These are phyloP conservation scores for Alternaria triticina DNA, from an alignment of 2,329 filamentous ascomycete genomes.

Conservation along the genomic window DNA sequence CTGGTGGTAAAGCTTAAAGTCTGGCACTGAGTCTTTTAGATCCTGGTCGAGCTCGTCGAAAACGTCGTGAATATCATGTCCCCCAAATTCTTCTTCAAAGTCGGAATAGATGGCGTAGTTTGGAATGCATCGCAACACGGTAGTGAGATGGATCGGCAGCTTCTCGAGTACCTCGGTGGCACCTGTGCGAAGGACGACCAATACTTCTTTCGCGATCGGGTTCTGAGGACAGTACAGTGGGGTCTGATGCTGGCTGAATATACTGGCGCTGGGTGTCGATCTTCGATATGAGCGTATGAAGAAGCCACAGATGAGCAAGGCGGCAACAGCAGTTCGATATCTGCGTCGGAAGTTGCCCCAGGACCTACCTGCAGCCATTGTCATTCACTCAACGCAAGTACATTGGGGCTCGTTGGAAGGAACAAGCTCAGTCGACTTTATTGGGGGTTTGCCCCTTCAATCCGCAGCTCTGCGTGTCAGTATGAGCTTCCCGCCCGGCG, in stretches of 20 bases:
- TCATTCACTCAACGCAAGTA: neutral
- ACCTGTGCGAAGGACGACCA: conserved; percentile 62
- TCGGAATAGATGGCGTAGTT: conserved; percentile 45
- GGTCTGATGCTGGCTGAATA: neutral
- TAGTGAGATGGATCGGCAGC: conserved; percentile 52
- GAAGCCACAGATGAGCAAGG: conserved; percentile 2
- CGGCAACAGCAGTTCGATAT: neutral
- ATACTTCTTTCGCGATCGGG: conserved; percentile 46
- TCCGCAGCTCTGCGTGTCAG: neutral
- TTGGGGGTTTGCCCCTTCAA: neutral
- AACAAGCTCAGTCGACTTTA: neutral
- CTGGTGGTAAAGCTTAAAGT: conserved; percentile 42
- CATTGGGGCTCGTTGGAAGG: neutral
- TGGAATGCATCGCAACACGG: conserved; percentile 43
- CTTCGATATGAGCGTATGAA: conserved; percentile 1
- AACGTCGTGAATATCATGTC: conserved; percentile 36
- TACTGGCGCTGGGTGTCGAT: neutral
- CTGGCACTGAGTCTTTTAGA: conserved; percentile 27
- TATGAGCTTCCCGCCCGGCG: neutral
- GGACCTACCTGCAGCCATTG: neutral
- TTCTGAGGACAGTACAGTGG: neutral
- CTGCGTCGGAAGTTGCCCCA: conserved; percentile 2
- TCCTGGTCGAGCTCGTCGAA: conserved; percentile 30
- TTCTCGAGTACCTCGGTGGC: conserved; percentile 62
- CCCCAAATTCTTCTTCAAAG: conserved; percentile 32